phyloP scores from a whole-genome alignment of 164 flowering plant genomes.

The Umbellularia californica region DNA sequence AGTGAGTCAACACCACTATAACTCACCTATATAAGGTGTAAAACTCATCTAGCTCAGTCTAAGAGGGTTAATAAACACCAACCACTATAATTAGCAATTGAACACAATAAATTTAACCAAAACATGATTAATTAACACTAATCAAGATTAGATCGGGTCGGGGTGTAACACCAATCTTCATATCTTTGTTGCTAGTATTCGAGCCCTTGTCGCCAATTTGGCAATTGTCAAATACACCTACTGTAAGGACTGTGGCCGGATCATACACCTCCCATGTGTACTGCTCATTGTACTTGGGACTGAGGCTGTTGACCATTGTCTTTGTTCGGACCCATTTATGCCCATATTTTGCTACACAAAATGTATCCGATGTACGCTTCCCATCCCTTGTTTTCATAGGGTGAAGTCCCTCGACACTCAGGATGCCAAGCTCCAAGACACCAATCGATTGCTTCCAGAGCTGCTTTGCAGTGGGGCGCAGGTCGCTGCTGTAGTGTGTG shows the following conservation, averaged over 20 bases:
- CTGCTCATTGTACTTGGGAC: constrained; percentile 81
- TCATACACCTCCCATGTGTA: constrained; percentile 94
- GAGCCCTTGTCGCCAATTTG: constrained; percentile 64
- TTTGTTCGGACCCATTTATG: constrained; percentile 83
- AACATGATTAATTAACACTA: too few relatives aligned
- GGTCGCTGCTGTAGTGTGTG: constrained; percentile 86
- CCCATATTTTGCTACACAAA: constrained; percentile 86
- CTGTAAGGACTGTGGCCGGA: constrained; percentile 74
- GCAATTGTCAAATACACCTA: constrained; percentile 82
- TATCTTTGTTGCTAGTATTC: constrained; percentile 37
- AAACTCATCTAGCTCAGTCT: too few relatives aligned
- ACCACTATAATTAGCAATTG: too few relatives aligned
- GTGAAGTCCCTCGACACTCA: constrained; percentile 70
- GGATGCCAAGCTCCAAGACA: constrained; percentile 77
- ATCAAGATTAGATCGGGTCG: too few relatives aligned
- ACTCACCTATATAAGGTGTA: too few relatives aligned
- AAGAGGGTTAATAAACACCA: too few relatives aligned
- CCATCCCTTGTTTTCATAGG: constrained; percentile 88
- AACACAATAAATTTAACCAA: too few relatives aligned
- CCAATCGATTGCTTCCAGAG: too few relatives aligned
- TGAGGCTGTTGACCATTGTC: constrained; percentile 52
- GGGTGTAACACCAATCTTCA: too few relatives aligned
- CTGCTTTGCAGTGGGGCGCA: constrained; percentile 86
- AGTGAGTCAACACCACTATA: too few relatives aligned
- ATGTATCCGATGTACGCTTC: constrained; percentile 78